Evolutionary conservation across 2,329 filamentous ascomycete genomes (phyloP), one percentile per base, ranked within the genome.

Genomic region (Fusarium equiseti): DNA sequence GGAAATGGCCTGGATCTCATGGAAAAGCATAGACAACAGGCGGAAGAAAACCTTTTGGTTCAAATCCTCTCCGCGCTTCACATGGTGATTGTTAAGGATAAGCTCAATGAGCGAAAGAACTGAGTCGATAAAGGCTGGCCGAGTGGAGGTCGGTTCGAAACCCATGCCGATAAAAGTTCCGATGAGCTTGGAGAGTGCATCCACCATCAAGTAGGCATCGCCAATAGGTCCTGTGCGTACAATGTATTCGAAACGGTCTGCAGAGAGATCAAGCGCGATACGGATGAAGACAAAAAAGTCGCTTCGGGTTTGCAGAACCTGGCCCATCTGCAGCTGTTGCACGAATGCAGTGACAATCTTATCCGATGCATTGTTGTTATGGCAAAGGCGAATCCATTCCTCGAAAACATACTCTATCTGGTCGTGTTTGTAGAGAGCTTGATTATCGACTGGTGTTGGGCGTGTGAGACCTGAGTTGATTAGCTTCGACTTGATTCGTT

Each of bases 401-500:
- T 95, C 94, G 76, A 99, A 98, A 22, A 98, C 87, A 77, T 99
- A 98, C 74, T 97, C 94, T 81, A 97, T 89, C 79, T 98, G 94
- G 67, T 97, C 93, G 68, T 90, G 89, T 72, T 90, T 90, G 16
- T 32, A 88, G 85, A 42, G 83, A 79, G 42, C 58, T 32, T 76
- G 73, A 52, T 89, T 86, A 60, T 91, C 88, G 24, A 79, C 70
- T 86, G 66, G 78, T 68, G 77, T 70, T 10, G 81, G 78, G 40
- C 81, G 80, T 5, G 81, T 72, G 8, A 84, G 72, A 3, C 80
- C 80, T 5, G 84, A 81, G 44, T 81, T 80, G 43, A 83, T 71
- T 20, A 82, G 87, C 81, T 83, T 93, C 79, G 85, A 83, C 78
- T 95, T 92, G 65, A 98, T 86, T 38, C 92, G 87, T 72, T 92